Base-by-base conservation (phyloP, 306 rosid genomes). In the Albizia julibrissin region DNA sequence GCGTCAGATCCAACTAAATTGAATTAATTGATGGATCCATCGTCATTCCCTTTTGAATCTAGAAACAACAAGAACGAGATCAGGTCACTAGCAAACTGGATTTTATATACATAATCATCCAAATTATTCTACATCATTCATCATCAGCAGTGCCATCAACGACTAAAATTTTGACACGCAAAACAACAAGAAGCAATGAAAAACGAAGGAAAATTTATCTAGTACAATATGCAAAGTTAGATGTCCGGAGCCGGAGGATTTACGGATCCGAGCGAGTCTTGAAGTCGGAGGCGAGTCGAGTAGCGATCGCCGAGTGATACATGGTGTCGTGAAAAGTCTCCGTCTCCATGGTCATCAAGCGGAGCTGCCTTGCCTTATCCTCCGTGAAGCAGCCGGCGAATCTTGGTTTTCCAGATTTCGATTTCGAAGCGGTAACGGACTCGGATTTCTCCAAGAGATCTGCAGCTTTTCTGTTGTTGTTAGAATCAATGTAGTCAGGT, bases 221-320 rank as follows among this genome's bases (percentile, higher is more conserved):
- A 40, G 33, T 22, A 3, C 21, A 43, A 37, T 47, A 71, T 37
- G 46, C 68, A 27, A 52, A 21, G 15, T 8, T 8, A 29, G 21
- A 26, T 12, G 0, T 18, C 74, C 78, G 27, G 52, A 65, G 66
- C 77, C 78, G 83, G 79, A 50, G 8, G 5, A 19, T 40, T 85
- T 80, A 89, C 26, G 1, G 79, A 85, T 90, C 93, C 85, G 87
- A 86, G 47, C 78, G 71, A 33, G 49, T 80, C 29, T 89, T 88
- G 86, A 93, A 90, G 69, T 95, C 98, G 8, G 94, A 84, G 74
- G 99, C 99, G 70, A 95, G 97, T 22, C 99, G 84, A 65, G 92
- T 86, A 64, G 99, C 99, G 87, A 95, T 95, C 18, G 99, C 94
- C 24, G 97, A 93, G 91, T 93, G 98, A 66, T 95, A 95, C 99